Evolutionary conservation across 2,329 filamentous ascomycete genomes (phyloP).

Genomic region (Cercospora brassicicola): DNA sequence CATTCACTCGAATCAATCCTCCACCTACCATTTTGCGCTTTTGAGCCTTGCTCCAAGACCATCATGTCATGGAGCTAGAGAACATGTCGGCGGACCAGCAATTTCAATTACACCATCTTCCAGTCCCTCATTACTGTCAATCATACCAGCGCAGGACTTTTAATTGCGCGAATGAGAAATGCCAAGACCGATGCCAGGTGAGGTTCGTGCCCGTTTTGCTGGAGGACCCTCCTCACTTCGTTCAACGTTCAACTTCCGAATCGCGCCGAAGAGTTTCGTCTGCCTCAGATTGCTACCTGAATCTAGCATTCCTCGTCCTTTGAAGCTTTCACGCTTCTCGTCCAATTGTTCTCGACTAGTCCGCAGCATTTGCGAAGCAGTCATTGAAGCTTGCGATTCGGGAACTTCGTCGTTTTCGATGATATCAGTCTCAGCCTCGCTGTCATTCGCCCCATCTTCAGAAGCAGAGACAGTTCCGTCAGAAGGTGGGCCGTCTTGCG

Average conservation of each 20-base stretch:
- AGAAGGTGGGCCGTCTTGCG: constrained; percentile 22
- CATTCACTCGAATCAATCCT: not conserved
- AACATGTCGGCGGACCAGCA: not conserved
- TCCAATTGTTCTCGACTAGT: constrained; percentile 50
- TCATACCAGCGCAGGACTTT: not conserved
- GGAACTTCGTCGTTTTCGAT: constrained; percentile 64
- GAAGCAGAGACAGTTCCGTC: constrained; percentile 75
- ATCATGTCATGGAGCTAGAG: not conserved
- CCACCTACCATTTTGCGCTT: not conserved
- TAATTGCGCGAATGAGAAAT: constrained; percentile 32
- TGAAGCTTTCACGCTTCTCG: constrained; percentile 39
- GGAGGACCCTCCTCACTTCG: constrained; percentile 38
- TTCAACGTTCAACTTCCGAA: constrained; percentile 57
- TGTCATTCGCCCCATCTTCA: constrained; percentile 48
- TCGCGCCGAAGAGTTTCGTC: constrained; percentile 62
- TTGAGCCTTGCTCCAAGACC: not conserved
- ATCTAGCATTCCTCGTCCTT: constrained; percentile 38
- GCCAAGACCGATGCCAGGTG: constrained; percentile 38
- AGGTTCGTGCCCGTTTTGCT: constrained; percentile 53
- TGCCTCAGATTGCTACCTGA: constrained; percentile 46
- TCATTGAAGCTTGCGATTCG: constrained; percentile 75
- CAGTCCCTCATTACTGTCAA: not conserved
- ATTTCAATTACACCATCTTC: not conserved
- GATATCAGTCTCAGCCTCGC: constrained; percentile 59
- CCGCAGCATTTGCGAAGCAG: constrained; percentile 63